phyloP scores from a whole-genome alignment of 2,329 filamentous ascomycete genomes.

The Phaeosphaeriaceae sp. region DNA sequence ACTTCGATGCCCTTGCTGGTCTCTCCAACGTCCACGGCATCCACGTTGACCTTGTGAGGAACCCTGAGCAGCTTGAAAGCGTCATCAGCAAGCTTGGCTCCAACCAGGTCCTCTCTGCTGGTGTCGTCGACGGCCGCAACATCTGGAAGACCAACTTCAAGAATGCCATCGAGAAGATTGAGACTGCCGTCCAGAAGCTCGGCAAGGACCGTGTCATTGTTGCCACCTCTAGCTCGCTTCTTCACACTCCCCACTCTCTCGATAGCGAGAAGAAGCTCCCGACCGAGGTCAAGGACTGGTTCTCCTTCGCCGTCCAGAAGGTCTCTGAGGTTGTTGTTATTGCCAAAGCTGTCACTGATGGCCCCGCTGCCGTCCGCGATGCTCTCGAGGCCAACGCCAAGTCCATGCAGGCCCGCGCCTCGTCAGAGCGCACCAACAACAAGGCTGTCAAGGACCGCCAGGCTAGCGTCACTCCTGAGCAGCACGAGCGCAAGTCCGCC shows the following conservation, averaged over 20 bases:
- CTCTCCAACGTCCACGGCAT: conserved; percentile 77
- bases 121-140: conserved; percentile 98
- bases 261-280: conserved; percentile 99
- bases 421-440: conserved; percentile 95
- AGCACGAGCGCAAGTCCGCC: conserved; percentile 91
- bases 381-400: conserved; percentile 97
- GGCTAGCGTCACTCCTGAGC: conserved; percentile 78
- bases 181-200: conserved; percentile 91
- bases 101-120: conserved; percentile 89
- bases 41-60: conserved; percentile 95
- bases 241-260: conserved; percentile 98
- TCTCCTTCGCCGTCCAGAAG: conserved; percentile 98
- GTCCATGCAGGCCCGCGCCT: conserved; percentile 88
- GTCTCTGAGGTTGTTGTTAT: conserved; percentile 87
- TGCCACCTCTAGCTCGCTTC: conserved; percentile 94
- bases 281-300: conserved; percentile 93
- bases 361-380: conserved; percentile 82
- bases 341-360: conserved; percentile 95
- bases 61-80: conserved; percentile 94
- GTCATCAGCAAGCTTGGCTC: conserved; percentile 83
- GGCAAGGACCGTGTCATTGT: conserved; percentile 98
- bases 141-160: conserved; percentile 99
- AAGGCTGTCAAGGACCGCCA: conserved; percentile 97
- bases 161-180: conserved; percentile 87
- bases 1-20: conserved; percentile 86